Evolutionary conservation across 2,329 filamentous ascomycete genomes (phyloP).

Genomic region (Verticillium dahliae): DNA sequence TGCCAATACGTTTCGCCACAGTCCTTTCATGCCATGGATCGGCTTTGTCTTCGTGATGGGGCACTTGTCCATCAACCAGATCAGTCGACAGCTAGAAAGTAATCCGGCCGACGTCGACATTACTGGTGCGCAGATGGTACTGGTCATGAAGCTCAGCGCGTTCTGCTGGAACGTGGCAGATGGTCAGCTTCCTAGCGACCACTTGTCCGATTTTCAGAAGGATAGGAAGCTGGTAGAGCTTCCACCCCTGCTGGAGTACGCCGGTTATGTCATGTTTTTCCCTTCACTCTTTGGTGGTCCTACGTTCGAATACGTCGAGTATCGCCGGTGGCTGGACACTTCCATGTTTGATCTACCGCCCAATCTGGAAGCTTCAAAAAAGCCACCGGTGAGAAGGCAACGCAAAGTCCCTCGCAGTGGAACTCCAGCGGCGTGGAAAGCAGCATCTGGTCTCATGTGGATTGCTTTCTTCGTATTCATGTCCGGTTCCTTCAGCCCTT

Average conservation of each 20-base stretch:
- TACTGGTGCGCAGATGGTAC: constrained; percentile 93
- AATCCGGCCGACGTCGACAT: constrained; percentile 71
- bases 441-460: constrained; percentile 67
- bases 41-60: constrained; percentile 92
- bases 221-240: constrained; percentile 70
- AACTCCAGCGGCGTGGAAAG: constrained; percentile 75
- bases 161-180: constrained; percentile 99
- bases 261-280: constrained; percentile 92
- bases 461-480: constrained; percentile 72
- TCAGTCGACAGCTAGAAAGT: constrained; percentile 68
- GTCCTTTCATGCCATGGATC: constrained; percentile 96
- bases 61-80: constrained; percentile 88
- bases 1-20: constrained; percentile 68
- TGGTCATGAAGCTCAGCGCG: constrained; percentile 94
- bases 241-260: constrained; percentile 72
- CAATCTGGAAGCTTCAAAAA: constrained; percentile 76
- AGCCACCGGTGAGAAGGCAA: constrained; percentile 79
- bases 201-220: constrained; percentile 82
- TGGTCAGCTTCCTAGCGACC: constrained; percentile 68
- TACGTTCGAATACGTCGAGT: constrained; percentile 91
- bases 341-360: constrained; percentile 87
- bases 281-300: constrained; percentile 84
- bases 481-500: constrained; percentile 57
- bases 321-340: constrained; percentile 85
- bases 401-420: constrained; percentile 88